Conservation (phyloP, 805 yeast species). For the Suhomyces vadensis region DNA sequence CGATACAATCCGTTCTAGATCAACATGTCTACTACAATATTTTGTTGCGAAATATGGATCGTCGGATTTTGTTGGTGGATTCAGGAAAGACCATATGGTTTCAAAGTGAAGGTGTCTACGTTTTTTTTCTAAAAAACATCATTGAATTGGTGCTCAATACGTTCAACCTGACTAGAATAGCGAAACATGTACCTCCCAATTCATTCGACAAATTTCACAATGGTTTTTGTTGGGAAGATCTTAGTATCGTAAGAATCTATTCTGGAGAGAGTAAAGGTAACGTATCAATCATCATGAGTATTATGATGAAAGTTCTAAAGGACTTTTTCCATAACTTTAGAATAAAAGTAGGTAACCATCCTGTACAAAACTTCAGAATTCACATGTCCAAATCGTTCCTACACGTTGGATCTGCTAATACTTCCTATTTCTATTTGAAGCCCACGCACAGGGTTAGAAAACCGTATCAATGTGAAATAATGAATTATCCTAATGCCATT, state of each 20-base stretch:
- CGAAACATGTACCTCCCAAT: neutral
- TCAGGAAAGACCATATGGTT: neutral
- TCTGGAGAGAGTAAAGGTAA: neutral
- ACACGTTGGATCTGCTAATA: neutral
- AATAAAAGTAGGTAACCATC: neutral
- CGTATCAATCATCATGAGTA: neutral
- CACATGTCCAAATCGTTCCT: constrained; percentile 2
- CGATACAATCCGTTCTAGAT: neutral
- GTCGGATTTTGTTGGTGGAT: neutral
- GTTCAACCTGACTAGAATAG: neutral
- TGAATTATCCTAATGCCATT: constrained; percentile 1
- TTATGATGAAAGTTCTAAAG: neutral
- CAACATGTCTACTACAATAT: neutral
- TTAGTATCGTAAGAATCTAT: constrained; percentile 2
- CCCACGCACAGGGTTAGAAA: neutral
- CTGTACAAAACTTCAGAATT: neutral
- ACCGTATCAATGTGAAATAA: neutral
- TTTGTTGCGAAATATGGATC: neutral
- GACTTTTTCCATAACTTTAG: neutral
- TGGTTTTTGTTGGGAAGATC: constrained; percentile 1
- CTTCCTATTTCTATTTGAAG: neutral
- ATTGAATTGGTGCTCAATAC: neutral
- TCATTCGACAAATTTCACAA: neutral
- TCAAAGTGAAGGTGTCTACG: neutral
- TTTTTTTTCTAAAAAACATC: neutral